These are phyloP conservation scores for Pisolithus thermaeus DNA, from an alignment of 1,284 basidiomycete species.

Conservation along the genomic window DNA sequence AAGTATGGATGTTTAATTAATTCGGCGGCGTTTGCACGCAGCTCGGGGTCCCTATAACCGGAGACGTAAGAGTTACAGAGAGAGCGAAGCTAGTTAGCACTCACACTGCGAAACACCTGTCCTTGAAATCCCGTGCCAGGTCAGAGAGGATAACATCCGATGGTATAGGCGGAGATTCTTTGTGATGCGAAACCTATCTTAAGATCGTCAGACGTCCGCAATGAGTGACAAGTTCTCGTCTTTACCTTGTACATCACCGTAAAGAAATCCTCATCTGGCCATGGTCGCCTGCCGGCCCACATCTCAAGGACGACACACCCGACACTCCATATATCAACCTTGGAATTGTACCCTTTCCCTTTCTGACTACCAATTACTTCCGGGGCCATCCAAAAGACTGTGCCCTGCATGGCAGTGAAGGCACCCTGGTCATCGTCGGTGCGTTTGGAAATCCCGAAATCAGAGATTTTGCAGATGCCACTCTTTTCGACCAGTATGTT, in stretches of 20 bases:
- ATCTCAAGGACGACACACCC: constrained; percentile 98
- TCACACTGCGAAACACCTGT: constrained; percentile 86
- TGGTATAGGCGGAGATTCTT: constrained; percentile 86
- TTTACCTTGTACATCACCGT: constrained; percentile 91
- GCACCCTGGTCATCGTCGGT: constrained; percentile 82
- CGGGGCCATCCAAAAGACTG: constrained; percentile 99
- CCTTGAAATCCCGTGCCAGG: constrained; percentile 82
- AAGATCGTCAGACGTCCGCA: constrained; percentile 3
- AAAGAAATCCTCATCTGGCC: constrained; percentile 85
- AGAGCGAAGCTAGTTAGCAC: constrained; percentile 22
- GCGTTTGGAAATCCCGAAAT: constrained; percentile 95
- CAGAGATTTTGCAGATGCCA: constrained; percentile 96
- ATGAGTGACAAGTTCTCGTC: background rate
- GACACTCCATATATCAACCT: constrained; percentile 98
- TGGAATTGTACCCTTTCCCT: constrained; percentile 83
- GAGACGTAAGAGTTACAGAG: constrained; percentile 6
- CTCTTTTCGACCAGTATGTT: constrained; percentile 95
- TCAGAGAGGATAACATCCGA: constrained; percentile 70
- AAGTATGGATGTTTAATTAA: constrained; percentile 86
- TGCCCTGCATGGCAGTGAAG: constrained; percentile 90
- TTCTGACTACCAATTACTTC: constrained; percentile 86
- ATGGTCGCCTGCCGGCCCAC: constrained; percentile 94
- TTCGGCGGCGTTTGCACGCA: constrained; percentile 80
- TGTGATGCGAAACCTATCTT: constrained; percentile 70
- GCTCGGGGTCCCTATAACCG: constrained; percentile 67